phyloP scores from a whole-genome alignment of 164 flowering plant genomes.

The Aristolochia fimbriata region DNA sequence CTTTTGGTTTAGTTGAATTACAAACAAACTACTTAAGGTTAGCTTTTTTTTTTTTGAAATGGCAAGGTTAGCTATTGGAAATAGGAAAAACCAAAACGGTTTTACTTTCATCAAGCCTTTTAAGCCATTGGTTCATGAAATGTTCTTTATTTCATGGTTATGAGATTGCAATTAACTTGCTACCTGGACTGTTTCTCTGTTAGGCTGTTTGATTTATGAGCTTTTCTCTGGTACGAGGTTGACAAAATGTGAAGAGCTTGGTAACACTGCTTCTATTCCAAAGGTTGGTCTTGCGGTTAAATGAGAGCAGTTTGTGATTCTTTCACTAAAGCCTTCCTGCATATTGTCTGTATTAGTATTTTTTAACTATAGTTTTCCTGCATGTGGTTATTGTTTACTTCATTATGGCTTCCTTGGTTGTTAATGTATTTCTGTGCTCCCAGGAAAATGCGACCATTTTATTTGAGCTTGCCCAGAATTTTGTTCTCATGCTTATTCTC shows the following conservation, averaged over 20 bases:
- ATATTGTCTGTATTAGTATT: too few species aligned
- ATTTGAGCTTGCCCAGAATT: neutral
- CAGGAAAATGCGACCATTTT: neutral
- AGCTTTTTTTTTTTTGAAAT: too few species aligned
- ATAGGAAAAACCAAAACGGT: neutral
- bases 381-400: too few species aligned
- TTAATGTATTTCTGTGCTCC: too few species aligned
- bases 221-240: slow-evolving; percentile 74
- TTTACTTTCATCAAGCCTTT: neutral
- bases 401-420: too few species aligned
- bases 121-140: too few species aligned
- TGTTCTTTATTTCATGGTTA: too few species aligned
- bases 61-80: too few species aligned
- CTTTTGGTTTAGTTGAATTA: too few species aligned
- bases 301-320: neutral
- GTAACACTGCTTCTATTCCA: slow-evolving; percentile 69
- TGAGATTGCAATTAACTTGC: neutral
- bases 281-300: slow-evolving; percentile 39
- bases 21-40: too few species aligned
- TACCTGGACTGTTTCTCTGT: neutral
- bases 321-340: too few species aligned
- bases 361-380: too few species aligned
- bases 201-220: slow-evolving; percentile 95
- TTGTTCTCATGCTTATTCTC: neutral
- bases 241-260: slow-evolving; percentile 82